Conservation (phyloP, 495 filamentous ascomycete species). For the Tuber brumale region DNA sequence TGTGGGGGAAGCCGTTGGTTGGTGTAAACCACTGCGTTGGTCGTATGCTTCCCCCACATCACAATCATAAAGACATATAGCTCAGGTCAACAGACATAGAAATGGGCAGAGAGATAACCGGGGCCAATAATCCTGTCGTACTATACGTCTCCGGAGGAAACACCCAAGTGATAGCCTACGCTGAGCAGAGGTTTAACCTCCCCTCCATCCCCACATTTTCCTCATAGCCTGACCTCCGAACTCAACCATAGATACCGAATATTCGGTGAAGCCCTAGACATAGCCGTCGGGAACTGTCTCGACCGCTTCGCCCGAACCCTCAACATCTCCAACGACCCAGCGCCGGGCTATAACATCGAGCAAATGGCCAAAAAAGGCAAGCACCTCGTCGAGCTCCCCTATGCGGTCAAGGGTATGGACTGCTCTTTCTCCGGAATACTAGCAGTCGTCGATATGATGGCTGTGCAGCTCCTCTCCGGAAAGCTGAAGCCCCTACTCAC, state of each 20-base stretch:
- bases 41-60: conserved; percentile 50
- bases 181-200: conserved; percentile 56
- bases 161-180: conserved; percentile 97
- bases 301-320: conserved; percentile 91
- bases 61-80: not conserved
- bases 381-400: conserved; percentile 77
- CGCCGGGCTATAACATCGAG: conserved; percentile 96
- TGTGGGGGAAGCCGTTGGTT: conserved; percentile 82
- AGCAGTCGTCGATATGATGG: conserved; percentile 70
- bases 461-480: conserved; percentile 52
- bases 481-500: conserved; percentile 44
- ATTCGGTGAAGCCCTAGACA: conserved; percentile 95
- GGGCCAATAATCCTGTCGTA: conserved; percentile 84
- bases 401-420: conserved; percentile 98
- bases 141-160: conserved; percentile 95
- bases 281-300: conserved; percentile 94
- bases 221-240: conserved; percentile 4
- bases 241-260: conserved; percentile 61
- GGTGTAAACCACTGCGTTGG: conserved; percentile 97
- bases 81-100: conserved; percentile 62
- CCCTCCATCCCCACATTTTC: conserved; percentile 2
- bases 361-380: conserved; percentile 78
- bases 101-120: conserved; percentile 93
- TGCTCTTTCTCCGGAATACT: conserved; percentile 90
- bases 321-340: conserved; percentile 87